Conservation (phyloP, 1,284 basidiomycete species). For the Marasmius tenuissimus region DNA sequence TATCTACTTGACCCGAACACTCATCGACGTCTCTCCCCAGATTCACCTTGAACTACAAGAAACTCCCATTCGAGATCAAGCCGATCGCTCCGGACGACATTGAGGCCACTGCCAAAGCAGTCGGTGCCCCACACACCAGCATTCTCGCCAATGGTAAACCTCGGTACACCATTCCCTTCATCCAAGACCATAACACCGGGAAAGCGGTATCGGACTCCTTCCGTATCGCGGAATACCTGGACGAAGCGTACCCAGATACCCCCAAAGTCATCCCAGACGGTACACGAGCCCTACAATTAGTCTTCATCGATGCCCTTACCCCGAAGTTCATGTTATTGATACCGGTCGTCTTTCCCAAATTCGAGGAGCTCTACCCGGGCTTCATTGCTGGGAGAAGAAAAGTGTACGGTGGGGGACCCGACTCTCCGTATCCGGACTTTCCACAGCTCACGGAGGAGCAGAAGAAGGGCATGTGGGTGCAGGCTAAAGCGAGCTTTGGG, state of each 20-base stretch:
- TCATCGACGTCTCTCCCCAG: not conserved
- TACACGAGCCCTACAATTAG: not conserved
- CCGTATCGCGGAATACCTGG: conserved; percentile 17
- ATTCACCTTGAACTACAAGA: conserved; percentile 4
- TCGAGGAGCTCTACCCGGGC: conserved; percentile 23
- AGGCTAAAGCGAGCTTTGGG: not conserved
- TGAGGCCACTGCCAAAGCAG: not conserved
- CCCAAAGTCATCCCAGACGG: not conserved
- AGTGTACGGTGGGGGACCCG: conserved; percentile 21
- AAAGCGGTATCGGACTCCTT: conserved; percentile 6
- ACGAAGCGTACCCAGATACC: conserved; percentile 6
- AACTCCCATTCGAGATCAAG: not conserved
- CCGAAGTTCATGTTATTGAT: not conserved
- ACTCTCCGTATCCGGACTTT: not conserved
- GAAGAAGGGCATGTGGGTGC: not conserved
- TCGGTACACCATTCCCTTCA: conserved; percentile 11
- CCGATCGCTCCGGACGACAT: not conserved
- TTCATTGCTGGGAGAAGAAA: conserved; percentile 26
- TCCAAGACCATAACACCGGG: conserved; percentile 16
- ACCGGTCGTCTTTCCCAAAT: not conserved
- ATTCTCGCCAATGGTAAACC: conserved; percentile 6
- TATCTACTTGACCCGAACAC: not conserved
- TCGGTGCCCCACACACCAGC: not conserved
- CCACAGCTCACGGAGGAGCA: not conserved
- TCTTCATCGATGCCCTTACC: not conserved